Evolutionary conservation across 176 grass and related monocot species (phyloP), one percentile per base, ranked within the genome.

Genomic region (Saccharum spontaneum): DNA sequence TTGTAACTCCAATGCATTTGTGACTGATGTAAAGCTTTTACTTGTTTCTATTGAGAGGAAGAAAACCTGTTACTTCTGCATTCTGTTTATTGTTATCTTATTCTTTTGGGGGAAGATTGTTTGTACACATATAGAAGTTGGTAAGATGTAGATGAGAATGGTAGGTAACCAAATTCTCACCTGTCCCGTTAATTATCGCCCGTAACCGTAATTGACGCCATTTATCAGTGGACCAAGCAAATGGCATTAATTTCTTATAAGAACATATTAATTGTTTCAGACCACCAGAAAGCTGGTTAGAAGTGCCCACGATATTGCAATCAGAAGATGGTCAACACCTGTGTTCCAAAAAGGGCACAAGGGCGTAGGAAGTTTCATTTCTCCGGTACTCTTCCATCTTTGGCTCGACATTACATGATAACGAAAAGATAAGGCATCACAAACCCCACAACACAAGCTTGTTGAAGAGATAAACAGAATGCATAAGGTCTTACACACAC

Each of bases 361-460:
- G 7, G 18, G 55, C 55, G 22, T 60, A 76, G 49, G 50, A 76
- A 50, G 45, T 75, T 75, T 50, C 37, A 75, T 80, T 68, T 67
- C 59, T 73, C 57, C 4, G 3, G 48, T 67, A 74, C 68, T 79
- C 79, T 44, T 34, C 59, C 68, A 67, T 45, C 24, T 45, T 84
- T 59, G 10, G 24, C 41, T 43, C 8, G 31, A 62, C 59, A 66
- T 75, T 69, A 77, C n/a, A 26, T 22, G 36, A 76, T 63, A 73
- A 69, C 24, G 15, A 69, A 69, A 87, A 48, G 38, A 60, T 8
- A 54, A 26, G 14, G 31, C 2, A 17, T 36, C 43, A 45, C 78
- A 82, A 20, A 67, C 31, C 69, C 40, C 54, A 45, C 67, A 54
- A 67, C 61, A 83, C 63, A 87, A 77, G 22, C n/a, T 18, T 17